Evolutionary conservation across 805 yeast species (phyloP).

Genomic region (Candida loeiensis): DNA sequence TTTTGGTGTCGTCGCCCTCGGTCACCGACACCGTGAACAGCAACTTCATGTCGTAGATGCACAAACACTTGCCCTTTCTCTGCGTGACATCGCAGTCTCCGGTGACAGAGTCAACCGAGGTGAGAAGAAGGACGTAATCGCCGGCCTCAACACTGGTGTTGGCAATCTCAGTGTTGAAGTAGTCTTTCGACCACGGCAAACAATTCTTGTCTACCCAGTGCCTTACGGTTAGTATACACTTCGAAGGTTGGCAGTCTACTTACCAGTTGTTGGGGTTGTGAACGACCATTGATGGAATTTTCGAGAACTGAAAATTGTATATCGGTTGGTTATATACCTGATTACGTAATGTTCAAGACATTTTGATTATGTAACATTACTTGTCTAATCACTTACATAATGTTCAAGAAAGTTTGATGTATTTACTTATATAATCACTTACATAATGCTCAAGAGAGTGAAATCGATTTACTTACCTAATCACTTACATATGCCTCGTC

Average conservation of each 20-base stretch:
- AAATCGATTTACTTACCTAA: no score
- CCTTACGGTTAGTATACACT: conserved; percentile 32
- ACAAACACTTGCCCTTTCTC: conserved; percentile 75
- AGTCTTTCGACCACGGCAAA: conserved; percentile 57
- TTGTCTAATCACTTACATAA: not conserved
- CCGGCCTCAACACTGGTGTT: conserved; percentile 27
- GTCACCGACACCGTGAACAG: conserved; percentile 39
- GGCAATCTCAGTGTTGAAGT: conserved; percentile 41
- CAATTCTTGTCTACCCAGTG: conserved; percentile 73
- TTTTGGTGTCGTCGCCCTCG: conserved; percentile 34
- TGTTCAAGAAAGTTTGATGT: no score
- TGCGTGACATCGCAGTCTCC: conserved; percentile 86
- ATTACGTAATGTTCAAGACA: no score
- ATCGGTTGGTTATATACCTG: no score
- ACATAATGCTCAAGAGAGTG: no score
- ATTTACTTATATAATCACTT: no score
- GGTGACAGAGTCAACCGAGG: conserved; percentile 38
- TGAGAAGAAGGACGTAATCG: conserved; percentile 22
- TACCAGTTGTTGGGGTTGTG: conserved; percentile 70
- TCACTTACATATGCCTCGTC: no score
- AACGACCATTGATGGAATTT: conserved; percentile 48
- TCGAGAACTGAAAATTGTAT: conserved; percentile 5
- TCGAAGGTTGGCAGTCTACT: conserved; percentile 12
- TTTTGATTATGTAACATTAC: not conserved
- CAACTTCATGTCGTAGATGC: conserved; percentile 66